A percentile compares a stretch with the other conserved stretches of the same genome.
Conservation (phyloP, 2,329 filamentous ascomycete species). For the Xylariaceae sp. region DNA sequence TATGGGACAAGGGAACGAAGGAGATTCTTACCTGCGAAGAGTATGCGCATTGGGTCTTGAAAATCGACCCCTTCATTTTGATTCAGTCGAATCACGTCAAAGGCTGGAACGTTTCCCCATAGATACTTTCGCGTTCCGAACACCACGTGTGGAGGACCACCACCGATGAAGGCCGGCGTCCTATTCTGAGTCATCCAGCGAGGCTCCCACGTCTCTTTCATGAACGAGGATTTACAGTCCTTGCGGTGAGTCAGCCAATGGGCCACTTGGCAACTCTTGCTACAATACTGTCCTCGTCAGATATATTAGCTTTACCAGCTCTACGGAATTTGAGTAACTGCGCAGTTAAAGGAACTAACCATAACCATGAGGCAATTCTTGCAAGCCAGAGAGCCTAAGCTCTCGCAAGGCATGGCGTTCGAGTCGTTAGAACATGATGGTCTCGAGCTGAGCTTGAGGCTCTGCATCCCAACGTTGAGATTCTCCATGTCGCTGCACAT, state of each 20-base stretch:
- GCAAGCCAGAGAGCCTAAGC: constrained; percentile 17
- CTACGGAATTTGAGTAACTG: background rate
- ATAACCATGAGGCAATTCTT: constrained; percentile 23
- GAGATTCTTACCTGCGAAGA: constrained; percentile 19
- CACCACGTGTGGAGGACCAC: background rate
- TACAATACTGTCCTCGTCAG: constrained; percentile 43
- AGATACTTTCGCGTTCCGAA: constrained; percentile 19
- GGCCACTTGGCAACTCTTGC: constrained; percentile 39
- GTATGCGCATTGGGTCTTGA: constrained; percentile 3
- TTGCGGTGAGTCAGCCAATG: constrained; percentile 43
- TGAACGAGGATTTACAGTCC: constrained; percentile 41
- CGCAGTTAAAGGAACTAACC: constrained; percentile 11
- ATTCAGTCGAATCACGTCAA: constrained; percentile 23
- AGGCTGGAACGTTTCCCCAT: constrained; percentile 29
- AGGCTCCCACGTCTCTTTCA: constrained; percentile 41
- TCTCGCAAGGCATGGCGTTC: constrained; percentile 2
- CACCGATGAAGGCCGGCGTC: constrained; percentile 34
- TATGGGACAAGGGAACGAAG: too few species aligned
- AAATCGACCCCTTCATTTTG: constrained; percentile 17
- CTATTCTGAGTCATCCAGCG: constrained; percentile 38
- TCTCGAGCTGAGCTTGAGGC: background rate
- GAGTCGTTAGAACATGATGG: constrained; percentile 14
- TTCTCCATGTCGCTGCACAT: constrained; percentile 1
- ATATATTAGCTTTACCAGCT: background rate
- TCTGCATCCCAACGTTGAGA: background rate